A percentile compares a stretch with the other conserved stretches of the same genome.
Conservation (phyloP, 306 rosid species). For the Erythrophleum fordii region DNA sequence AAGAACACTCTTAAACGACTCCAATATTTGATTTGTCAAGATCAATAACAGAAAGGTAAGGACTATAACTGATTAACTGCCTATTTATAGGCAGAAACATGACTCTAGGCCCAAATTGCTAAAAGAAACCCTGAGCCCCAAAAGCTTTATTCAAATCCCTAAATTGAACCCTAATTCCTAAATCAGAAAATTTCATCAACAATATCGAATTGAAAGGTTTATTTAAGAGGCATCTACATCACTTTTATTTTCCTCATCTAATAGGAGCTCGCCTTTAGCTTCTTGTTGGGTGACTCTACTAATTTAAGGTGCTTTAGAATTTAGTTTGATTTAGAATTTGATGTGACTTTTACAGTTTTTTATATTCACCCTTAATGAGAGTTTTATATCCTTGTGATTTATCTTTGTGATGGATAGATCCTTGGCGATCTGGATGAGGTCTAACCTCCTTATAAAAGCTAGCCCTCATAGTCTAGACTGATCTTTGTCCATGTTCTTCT, state of each 20-base stretch:
- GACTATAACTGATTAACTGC: neutral
- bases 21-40: neutral
- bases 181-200: neutral
- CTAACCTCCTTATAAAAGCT: conserved; percentile 9
- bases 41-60: neutral
- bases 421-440: conserved; percentile 13
- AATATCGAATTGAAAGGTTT: neutral
- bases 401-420: conserved; percentile 24
- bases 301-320: neutral
- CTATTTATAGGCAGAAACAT: neutral
- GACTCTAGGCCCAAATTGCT: neutral
- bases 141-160: neutral
- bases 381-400: conserved; percentile 1
- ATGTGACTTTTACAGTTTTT: neutral
- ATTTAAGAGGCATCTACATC: neutral
- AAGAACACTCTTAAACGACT: neutral
- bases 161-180: neutral
- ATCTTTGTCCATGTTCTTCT: conserved; percentile 16
- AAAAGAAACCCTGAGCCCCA: neutral
- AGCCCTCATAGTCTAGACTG: conserved; percentile 28
- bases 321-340: neutral
- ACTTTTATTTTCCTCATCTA: neutral
- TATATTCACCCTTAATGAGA: conserved; percentile 19
- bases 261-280: neutral
- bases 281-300: neutral